Conservation (phyloP, 2,329 filamentous ascomycete genomes). For the Colletotrichum aenigma region DNA sequence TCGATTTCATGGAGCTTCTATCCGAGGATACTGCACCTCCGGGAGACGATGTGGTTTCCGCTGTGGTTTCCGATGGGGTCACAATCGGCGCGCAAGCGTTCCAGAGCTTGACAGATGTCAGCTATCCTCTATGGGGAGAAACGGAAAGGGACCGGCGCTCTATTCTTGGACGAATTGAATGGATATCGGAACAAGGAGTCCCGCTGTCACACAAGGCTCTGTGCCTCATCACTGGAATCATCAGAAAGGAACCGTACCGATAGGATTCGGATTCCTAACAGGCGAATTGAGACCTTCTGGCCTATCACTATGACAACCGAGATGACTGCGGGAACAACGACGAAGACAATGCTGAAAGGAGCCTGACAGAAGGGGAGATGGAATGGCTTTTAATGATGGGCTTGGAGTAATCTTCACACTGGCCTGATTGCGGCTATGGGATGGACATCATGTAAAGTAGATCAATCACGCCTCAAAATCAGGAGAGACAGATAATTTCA, state of each 20-base stretch:
- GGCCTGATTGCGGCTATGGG: background rate
- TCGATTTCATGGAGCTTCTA: accelerated
- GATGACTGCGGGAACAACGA: no score
- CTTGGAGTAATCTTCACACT: accelerated
- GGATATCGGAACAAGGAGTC: background rate
- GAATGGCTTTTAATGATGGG: background rate
- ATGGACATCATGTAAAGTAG: background rate
- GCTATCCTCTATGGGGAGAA: no score
- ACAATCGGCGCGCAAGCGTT: accelerated
- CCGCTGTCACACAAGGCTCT: background rate
- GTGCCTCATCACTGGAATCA: background rate
- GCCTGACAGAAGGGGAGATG: background rate
- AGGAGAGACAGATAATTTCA: background rate
- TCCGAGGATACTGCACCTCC: background rate
- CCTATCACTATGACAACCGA: accelerated
- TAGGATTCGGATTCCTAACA: accelerated
- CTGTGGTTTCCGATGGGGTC: accelerated
- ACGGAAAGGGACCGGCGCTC: accelerated
- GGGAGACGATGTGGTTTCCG: no score
- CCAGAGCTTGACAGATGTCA: background rate
- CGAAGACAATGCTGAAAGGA: background rate
- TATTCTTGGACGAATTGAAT: accelerated
- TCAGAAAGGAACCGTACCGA: accelerated
- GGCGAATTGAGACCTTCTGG: no score
- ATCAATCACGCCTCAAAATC: background rate